These are phyloP conservation scores for Cryptococcus sp. DNA, from an alignment of 1,284 basidiomycete genomes.

Conservation along the genomic window DNA sequence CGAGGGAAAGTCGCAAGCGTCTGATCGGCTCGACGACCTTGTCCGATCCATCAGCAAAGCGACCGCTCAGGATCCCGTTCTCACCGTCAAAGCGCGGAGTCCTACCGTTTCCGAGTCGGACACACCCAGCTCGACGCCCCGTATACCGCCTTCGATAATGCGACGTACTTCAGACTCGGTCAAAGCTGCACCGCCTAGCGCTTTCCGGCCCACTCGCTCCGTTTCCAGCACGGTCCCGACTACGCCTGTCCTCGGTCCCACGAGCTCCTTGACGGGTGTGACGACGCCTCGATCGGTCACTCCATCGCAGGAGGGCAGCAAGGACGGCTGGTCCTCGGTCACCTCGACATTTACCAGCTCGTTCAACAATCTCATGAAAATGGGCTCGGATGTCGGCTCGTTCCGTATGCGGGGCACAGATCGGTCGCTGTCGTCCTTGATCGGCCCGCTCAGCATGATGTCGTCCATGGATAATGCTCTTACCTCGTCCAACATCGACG, in stretches of 20 bases:
- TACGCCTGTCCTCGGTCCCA: neutral
- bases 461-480: slow-evolving; percentile 22
- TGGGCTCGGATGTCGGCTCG: slow-evolving; percentile 25
- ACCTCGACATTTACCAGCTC: slow-evolving; percentile 32
- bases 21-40: slow-evolving; percentile 20
- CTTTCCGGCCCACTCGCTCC: slow-evolving; percentile 3
- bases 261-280: neutral
- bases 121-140: neutral
- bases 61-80: slow-evolving; percentile 18
- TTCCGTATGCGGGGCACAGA: slow-evolving; percentile 19
- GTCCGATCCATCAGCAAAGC: slow-evolving; percentile 27
- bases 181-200: slow-evolving; percentile 1
- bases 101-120: slow-evolving; percentile 12
- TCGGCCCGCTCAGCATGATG: slow-evolving; percentile 20
- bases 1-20: slow-evolving; percentile 16
- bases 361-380: slow-evolving; percentile 27
- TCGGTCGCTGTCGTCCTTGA: slow-evolving; percentile 24
- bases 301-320: neutral
- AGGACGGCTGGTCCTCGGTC: slow-evolving; percentile 32
- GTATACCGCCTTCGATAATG: neutral
- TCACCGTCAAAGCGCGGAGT: slow-evolving; percentile 10
- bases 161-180: slow-evolving; percentile 8
- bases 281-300: neutral
- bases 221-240: slow-evolving; percentile 2
- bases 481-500: slow-evolving; percentile 48